Evolutionary conservation across 2,329 filamentous ascomycete species (phyloP), one percentile per base, ranked within the genome.

Genomic region (Paraconiothyrium brasiliense): DNA sequence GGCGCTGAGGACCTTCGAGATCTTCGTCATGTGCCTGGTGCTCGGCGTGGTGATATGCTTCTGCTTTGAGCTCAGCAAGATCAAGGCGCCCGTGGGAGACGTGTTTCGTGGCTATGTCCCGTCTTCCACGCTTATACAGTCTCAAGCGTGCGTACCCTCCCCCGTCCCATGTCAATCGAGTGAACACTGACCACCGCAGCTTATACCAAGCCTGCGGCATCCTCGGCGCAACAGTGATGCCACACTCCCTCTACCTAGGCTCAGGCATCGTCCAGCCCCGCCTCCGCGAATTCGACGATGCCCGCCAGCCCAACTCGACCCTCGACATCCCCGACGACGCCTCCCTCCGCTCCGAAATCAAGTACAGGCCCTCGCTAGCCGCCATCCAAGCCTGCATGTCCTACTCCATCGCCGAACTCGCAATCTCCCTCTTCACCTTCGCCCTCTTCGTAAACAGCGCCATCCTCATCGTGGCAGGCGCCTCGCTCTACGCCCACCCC

Each of bases 401-500:
- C 62, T 91, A 91, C 75, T 92, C 90, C 3, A 88, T 92, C 59
- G 80, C 85, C 22, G 92, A 95, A 74, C 81, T 94, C 10, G 82
- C 86, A 7, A 73, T 93, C 14, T 91, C 90, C 0, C 88, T 95
- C 39, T 92, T 93, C 75, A 92, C 91, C 0, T 94, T 94, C 75
- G 92, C 92, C 0, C 84, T 95, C 3, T 95, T 95, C 71, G 90
- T 94, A 71, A 95, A 95, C 81, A 91, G 88, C 57, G 86, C 92
- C 39, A 94, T 95, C 70, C 84, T 95, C 14, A 93, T 95, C 68
- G 89, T 93, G 13, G 90, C 93, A 0, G 93, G 93, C 27, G 88
- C 92, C 0, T 90, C 91, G 0, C 85, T 97, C 0, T 93, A 90
- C 73, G 78, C 85, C 3, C 68, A 66, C 44, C 74, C 84, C 0